phyloP scores from a whole-genome alignment of 2,329 filamentous ascomycete genomes.

The Acrodontium crateriforme region DNA sequence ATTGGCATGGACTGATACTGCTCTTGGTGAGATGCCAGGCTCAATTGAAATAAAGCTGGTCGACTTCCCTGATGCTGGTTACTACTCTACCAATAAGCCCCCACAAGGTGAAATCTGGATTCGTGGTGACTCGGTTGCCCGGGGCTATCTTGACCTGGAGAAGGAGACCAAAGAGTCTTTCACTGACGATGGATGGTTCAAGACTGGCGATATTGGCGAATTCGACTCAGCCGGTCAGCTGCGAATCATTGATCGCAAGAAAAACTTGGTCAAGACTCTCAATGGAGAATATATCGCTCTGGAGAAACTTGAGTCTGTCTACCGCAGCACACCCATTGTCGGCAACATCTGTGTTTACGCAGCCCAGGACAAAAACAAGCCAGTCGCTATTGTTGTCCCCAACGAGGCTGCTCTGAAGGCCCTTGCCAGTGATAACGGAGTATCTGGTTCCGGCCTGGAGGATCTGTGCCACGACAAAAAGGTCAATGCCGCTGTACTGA shows the following conservation, averaged over 20 bases:
- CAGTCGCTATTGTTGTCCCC: conserved; percentile 66
- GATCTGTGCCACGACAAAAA: conserved; percentile 54
- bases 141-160: conserved; percentile 71
- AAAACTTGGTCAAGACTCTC: conserved; percentile 93
- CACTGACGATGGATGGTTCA: conserved; percentile 87
- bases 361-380: conserved; percentile 58
- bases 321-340: conserved; percentile 66
- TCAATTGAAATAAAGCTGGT: conserved; percentile 83
- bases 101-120: conserved; percentile 91
- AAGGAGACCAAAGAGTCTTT: conserved; percentile 68
- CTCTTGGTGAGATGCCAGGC: conserved; percentile 65
- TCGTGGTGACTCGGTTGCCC: conserved; percentile 60
- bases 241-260: conserved; percentile 86
- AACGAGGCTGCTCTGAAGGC: conserved; percentile 43
- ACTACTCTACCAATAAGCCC: conserved; percentile 57
- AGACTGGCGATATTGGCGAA: conserved; percentile 89
- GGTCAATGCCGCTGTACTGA: conserved; percentile 50
- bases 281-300: conserved; percentile 95
- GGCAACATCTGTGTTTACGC: conserved; percentile 82
- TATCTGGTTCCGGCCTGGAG: conserved; percentile 50
- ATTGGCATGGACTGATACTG: conserved; percentile 62
- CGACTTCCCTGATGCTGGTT: conserved; percentile 77
- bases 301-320: conserved; percentile 86
- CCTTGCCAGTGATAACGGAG: conserved; percentile 41
- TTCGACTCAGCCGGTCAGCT: conserved; percentile 70